Base-by-base conservation (phyloP, 2,329 filamentous ascomycete species). In the Chaetomium sp. region DNA sequence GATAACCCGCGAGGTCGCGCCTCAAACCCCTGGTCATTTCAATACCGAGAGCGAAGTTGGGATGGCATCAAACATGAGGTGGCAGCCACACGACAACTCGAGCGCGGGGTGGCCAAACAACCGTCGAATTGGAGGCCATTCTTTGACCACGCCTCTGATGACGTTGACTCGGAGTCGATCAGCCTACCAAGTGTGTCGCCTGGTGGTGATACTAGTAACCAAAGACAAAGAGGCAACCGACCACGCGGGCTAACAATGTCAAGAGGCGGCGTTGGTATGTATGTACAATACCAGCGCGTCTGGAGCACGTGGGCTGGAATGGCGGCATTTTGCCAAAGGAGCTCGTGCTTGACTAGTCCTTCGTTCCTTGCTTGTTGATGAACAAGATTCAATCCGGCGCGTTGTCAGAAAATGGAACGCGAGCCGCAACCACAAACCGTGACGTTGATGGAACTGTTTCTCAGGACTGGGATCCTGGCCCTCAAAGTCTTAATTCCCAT, bases 401-500 rank as follows among this genome's bases (percentile, higher is more conserved):
- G 42, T 19, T n/a, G 9, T 3, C 13, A 5, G 19, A 53, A 19
- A 33, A 51, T 59, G 50, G 27, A 55, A 23, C 6, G n/a, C 13
- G 29, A 51, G 16, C 21, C n/a, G 19, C 29, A 29, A 49, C 29
- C 29, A 13, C 13, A 42, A 19, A 42, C 54, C 16, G 19, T 58
- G 23, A 42, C 33, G 21, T 21, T 65, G 27, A 27, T 38, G n/a
- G 63, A 67, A 25, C 31, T 67, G 19, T 27, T 68, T 6, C 51
- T 70, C 35, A 55, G 63, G n/a, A 59, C 51, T 1, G 63, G 59
- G 12, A 65, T 67, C 57, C 25, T 63, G 10, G 65, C 65, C 2
- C 45, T 71, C 47, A 69, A 66, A 47, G 55, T 65, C 10, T 31
- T 70, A 31, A 67, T 67, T 16, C 63, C 67, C 8, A 42, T 69